A percentile compares a stretch with the other conserved stretches of the same genome.
Conservation (phyloP, 2,329 filamentous ascomycete species). For the Ophiostoma himal-ulmi region DNA sequence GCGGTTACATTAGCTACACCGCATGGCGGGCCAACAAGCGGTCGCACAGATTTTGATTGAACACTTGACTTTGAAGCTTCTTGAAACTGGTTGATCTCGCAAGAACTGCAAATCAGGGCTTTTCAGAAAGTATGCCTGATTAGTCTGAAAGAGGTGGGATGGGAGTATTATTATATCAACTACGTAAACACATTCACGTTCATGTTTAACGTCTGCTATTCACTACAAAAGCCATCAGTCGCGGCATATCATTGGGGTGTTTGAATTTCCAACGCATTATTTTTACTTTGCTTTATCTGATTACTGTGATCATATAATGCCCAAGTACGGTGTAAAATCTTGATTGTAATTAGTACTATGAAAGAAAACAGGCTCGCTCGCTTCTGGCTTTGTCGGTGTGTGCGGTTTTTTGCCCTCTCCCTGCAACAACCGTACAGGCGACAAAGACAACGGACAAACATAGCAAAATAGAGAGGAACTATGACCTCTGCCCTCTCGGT, state of each 20-base stretch:
- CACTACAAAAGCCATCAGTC: background rate
- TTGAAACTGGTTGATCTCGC: background rate
- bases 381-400: constrained; percentile 11
- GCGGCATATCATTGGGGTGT: background rate
- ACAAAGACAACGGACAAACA: constrained; percentile 13
- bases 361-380: constrained; percentile 17
- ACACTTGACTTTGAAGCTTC: too few relatives aligned
- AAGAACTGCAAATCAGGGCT: background rate
- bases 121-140: background rate
- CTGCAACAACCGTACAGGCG: background rate
- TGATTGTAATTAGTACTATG: constrained; percentile 15
- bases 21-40: constrained; percentile 66
- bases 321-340: background rate
- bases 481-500: constrained; percentile 16
- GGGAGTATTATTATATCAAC: background rate
- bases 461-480: constrained; percentile 17
- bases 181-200: background rate
- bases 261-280: background rate
- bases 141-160: too few relatives aligned
- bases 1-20: constrained; percentile 80
- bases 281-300: background rate
- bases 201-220: background rate
- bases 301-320: too few relatives aligned
- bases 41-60: constrained; percentile 48
- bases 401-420: background rate